A percentile compares a stretch with the other conserved stretches of the same genome.
Conservation (phyloP, 75 land plant species). For the Pseudotsuga menziesii region DNA sequence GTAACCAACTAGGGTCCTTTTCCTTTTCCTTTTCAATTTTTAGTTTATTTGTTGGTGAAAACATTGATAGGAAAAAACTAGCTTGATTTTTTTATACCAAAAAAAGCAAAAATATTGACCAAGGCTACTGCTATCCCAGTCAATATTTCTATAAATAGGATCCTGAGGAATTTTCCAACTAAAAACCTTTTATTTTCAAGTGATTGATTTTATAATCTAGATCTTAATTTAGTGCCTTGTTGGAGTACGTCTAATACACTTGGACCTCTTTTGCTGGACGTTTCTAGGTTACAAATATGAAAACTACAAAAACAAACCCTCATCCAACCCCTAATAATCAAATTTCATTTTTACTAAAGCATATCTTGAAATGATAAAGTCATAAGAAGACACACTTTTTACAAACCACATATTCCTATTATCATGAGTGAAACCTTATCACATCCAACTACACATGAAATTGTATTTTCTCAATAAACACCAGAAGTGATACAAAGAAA, state of each 20-base stretch:
- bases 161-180: no score
- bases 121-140: no score
- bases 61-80: no score
- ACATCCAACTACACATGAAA: not conserved
- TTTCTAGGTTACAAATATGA: not conserved
- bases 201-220: not conserved
- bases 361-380: no score
- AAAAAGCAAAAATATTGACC: no score
- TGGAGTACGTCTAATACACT: not conserved
- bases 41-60: no score
- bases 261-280: not conserved
- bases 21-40: no score
- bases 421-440: not conserved
- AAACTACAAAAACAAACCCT: not conserved
- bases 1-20: no score
- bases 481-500: not conserved
- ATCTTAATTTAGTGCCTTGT: not conserved
- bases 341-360: no score
- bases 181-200: no score
- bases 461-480: not conserved
- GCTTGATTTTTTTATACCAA: no score
- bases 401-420: not conserved
- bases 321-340: not conserved
- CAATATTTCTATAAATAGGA: no score
- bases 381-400: not conserved